Evolutionary conservation across 108 stramenopile genomes (phyloP), one percentile per base, ranked within the genome.

Genomic region (Skeletonema marinoi): DNA sequence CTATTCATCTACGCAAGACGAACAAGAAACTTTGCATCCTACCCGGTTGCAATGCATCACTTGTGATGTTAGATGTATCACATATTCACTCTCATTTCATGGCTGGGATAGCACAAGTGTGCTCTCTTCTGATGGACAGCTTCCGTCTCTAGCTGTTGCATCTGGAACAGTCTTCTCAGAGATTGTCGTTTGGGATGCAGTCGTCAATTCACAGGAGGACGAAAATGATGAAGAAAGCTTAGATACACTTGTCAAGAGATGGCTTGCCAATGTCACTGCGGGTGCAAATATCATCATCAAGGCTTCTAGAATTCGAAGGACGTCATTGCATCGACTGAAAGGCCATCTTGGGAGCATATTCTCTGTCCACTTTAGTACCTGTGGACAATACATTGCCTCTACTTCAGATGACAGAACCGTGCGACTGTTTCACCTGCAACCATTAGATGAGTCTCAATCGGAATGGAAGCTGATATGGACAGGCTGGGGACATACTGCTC

Each of bases 321-420:
- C 19, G 32, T 64, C 73, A 46, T 46, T 74, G 41, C 63, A 71
- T 70, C 38, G 78, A 50, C 87, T 92, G 3, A 48, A 66, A 60
- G 91, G 89, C 4, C 91, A 92, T 56, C 85, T 83, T 46, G 91
- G 91, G 30, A 86, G 88, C 56, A 78, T 92, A 36, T 85, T 85
- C 66, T 75, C 83, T 25, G 81, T 89, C 21, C 66, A 69, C 58
- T 88, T 87, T 35, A 76, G 75, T 66, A 21, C 25, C 14, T 33
- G 42, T 48, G 88, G 68, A 21, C 65, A 60, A 50, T 75, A 67
- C 19, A 63, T 94, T 10, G 91, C 85, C 13, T 90, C 91, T 5
- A 83, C 87, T 8, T 89, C 89, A 17, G 91, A 94, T 70, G 93
- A 94, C 86, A 86, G 93, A 75, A 89, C 88, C 46, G 90, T 94